These are phyloP conservation scores for Entomophthora muscae DNA, from an alignment of 371 early-diverging fungal species.

Conservation along the genomic window DNA sequence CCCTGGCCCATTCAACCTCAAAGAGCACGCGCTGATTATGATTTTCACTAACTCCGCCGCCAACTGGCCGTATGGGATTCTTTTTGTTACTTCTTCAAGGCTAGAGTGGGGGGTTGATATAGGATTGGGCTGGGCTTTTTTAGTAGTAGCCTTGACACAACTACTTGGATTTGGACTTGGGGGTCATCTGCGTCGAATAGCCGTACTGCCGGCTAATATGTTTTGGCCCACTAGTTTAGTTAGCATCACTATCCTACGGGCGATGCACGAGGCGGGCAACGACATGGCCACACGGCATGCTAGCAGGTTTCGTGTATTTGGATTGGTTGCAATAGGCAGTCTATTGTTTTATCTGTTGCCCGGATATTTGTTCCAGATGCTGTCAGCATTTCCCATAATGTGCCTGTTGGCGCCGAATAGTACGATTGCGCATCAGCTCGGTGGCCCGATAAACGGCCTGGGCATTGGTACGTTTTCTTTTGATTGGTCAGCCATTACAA, in stretches of 20 bases:
- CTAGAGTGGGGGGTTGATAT: slow-evolving; percentile 60
- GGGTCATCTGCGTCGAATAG: slow-evolving; percentile 51
- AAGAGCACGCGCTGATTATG: slow-evolving; percentile 54
- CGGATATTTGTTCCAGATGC: slow-evolving; percentile 43
- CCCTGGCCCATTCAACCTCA: slow-evolving; percentile 59
- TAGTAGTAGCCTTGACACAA: slow-evolving; percentile 48
- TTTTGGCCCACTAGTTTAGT: slow-evolving; percentile 72
- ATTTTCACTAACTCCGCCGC: slow-evolving; percentile 38
- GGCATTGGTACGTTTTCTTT: slow-evolving; percentile 49
- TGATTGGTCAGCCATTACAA: slow-evolving; percentile 53
- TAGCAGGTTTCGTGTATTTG: background rate
- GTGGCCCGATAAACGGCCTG: slow-evolving; percentile 39
- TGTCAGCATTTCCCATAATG: slow-evolving; percentile 50
- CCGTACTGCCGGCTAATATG: slow-evolving; percentile 67
- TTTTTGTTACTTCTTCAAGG: slow-evolving; percentile 43
- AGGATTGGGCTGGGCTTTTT: slow-evolving; percentile 34
- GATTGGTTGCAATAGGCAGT: background rate
- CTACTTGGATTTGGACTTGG: slow-evolving; percentile 71
- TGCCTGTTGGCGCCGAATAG: slow-evolving; percentile 50
- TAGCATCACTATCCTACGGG: slow-evolving; percentile 47
- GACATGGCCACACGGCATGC: slow-evolving; percentile 4
- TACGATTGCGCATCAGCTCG: slow-evolving; percentile 30
- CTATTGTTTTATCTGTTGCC: slow-evolving; percentile 55
- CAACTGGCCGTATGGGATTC: slow-evolving; percentile 33
- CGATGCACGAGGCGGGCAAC: slow-evolving; percentile 35